Evolutionary conservation across 1,284 basidiomycete genomes (phyloP).

Genomic region (Malassezia cuniculi): DNA sequence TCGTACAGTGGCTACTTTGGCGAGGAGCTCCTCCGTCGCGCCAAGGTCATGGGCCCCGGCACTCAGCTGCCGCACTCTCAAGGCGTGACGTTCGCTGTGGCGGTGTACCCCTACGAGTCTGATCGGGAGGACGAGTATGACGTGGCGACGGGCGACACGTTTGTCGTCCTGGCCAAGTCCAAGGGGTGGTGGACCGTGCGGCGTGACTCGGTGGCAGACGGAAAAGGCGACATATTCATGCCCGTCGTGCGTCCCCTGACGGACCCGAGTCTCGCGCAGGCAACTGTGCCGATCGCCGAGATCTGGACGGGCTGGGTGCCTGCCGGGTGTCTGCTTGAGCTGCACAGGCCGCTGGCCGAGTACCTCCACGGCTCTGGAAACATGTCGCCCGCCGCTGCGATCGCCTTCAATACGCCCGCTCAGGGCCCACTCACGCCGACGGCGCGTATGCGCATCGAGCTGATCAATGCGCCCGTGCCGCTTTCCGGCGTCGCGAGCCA

Average conservation of each 20-base stretch:
- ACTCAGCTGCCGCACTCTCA: slow-evolving; percentile 18
- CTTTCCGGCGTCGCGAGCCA: slow-evolving; percentile 79
- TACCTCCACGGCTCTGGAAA: slow-evolving; percentile 13
- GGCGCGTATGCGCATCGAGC: slow-evolving; percentile 10
- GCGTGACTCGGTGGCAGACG: slow-evolving; percentile 60
- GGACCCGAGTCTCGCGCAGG: no score
- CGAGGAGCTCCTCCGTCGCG: slow-evolving; percentile 2
- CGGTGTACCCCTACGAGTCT: slow-evolving; percentile 87
- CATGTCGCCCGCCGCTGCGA: neutral
- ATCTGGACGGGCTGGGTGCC: slow-evolving; percentile 45
- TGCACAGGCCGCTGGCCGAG: slow-evolving; percentile 48
- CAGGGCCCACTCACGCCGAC: slow-evolving; percentile 1
- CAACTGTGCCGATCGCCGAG: slow-evolving; percentile 1
- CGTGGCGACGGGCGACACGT: slow-evolving; percentile 63
- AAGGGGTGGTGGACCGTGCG: slow-evolving; percentile 99
- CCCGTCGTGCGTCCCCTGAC: neutral
- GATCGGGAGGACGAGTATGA: slow-evolving; percentile 97
- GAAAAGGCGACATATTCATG: slow-evolving; percentile 57
- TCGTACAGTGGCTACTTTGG: neutral
- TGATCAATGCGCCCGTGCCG: slow-evolving; percentile 55
- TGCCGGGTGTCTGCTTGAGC: slow-evolving; percentile 76
- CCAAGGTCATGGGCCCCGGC: slow-evolving; percentile 22
- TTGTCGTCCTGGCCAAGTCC: slow-evolving; percentile 80
- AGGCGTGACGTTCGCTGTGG: slow-evolving; percentile 59
- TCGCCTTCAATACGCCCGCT: slow-evolving; percentile 2